Evolutionary conservation across 2,329 filamentous ascomycete genomes (phyloP).

Genomic region (Hypoxylon sp.): DNA sequence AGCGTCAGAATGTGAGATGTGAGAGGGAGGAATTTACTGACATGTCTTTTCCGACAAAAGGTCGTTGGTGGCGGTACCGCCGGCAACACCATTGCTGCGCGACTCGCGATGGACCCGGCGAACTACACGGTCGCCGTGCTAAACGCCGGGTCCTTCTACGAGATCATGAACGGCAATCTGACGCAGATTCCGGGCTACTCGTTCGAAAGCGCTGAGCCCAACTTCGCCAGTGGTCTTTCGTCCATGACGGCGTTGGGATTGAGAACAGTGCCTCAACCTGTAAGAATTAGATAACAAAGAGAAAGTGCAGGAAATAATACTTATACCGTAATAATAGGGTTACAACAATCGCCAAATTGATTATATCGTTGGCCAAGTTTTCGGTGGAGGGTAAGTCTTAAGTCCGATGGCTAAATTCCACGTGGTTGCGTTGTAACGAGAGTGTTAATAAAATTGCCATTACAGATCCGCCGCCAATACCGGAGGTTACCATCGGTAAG

Average conservation of each 20-base stretch:
- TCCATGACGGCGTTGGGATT: constrained; percentile 1
- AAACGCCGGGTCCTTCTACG: constrained; percentile 3
- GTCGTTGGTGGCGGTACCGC: constrained; percentile 1
- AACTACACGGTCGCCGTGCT: neutral
- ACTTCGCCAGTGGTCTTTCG: neutral
- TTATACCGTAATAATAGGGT: constrained; percentile 3
- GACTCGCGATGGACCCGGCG: constrained; percentile 1
- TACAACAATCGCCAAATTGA: constrained; percentile 2
- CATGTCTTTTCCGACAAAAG: neutral
- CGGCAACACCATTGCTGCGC: neutral
- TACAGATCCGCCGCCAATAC: neutral
- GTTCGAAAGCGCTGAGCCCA: neutral
- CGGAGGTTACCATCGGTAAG: constrained; percentile 2
- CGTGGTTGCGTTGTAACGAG: constrained; percentile 1
- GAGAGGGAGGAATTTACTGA: neutral
- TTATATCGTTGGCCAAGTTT: neutral
- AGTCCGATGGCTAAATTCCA: neutral
- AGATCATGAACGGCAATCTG: constrained; percentile 5
- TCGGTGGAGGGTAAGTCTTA: constrained; percentile 1
- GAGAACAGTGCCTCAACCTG: neutral
- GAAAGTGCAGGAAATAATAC: neutral
- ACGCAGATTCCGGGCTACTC: constrained; percentile 1
- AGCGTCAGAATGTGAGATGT: constrained; percentile 1
- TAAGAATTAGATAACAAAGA: neutral
- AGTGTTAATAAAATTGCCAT: neutral